Base-by-base conservation (phyloP, 2,329 filamentous ascomycete genomes). In the Botrytis paeoniae region DNA sequence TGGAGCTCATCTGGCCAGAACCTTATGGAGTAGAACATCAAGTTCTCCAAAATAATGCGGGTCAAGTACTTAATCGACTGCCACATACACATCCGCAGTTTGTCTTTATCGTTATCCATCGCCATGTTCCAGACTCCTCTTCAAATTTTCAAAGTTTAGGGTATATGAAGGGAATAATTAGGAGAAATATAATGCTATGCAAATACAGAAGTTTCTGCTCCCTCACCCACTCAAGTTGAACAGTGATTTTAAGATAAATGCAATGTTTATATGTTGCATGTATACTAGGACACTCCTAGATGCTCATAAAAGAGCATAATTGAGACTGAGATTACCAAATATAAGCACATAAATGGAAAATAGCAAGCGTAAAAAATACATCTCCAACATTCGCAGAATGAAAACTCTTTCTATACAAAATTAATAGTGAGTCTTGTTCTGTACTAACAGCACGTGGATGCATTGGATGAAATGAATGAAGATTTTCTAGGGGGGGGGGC, bases 151-250 rank as follows among this genome's bases (percentile, higher is more conserved):
- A 29, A 57, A 57, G 25, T 57, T 57, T 25, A 25, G 25, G 45
- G 64, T 68, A 68, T 14, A 68, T 68, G 48, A 68, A 57, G 32
- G 10, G 65, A 25, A 68, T 51, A 8, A 65, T 65, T 51, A 48
- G 16, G 51, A 32, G 14, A 18, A 32, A 57, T 57, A n/a, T 14
- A 57, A 57, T 57, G n/a, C 51, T 57, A 57, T 57, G 51, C 51
- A 57, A 57, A 57, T 14, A 9, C n/a, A 29, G 6, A 57, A 29
- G 14, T 4, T 54, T 6, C 14, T 18, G 14, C 16, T 5, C 18
- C n/a, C 51, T 29, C 51, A 18, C 16, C 51, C 51, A 57, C n/a
- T 57, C n/a, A 9, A 57, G n/a, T 7, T 51, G 63, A 51, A 37
- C 29, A 7, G 63, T 51, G 51, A 32, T 4, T 48, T 68, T 37